Evolutionary conservation across 306 rosid species (phyloP).

Genomic region (Cicer pinnatifidum): DNA sequence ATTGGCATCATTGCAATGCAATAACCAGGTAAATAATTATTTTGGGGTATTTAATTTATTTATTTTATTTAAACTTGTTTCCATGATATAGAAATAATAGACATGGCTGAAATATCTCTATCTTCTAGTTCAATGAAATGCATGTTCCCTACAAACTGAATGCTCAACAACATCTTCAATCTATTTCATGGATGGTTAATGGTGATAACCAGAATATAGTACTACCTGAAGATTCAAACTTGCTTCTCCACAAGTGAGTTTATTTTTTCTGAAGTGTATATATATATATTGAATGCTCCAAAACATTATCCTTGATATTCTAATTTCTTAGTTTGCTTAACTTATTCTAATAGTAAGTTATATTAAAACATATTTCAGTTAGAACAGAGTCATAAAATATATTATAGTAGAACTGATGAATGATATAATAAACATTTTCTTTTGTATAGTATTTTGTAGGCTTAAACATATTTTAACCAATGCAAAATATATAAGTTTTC

Average conservation of each 20-base stretch:
- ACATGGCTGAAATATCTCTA: constrained; percentile 19
- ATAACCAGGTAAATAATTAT: constrained; percentile 69
- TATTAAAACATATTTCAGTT: background rate
- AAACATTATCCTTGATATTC: constrained; percentile 5
- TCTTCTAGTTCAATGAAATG: constrained; percentile 76
- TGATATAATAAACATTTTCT: background rate
- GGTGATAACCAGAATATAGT: constrained; percentile 52
- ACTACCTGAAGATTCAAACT: constrained; percentile 64
- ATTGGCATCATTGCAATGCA: constrained; percentile 68
- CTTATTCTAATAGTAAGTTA: background rate
- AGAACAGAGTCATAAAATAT: background rate
- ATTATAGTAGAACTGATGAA: background rate
- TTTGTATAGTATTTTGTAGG: background rate
- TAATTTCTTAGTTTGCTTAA: background rate
- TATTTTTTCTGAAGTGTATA: constrained; percentile 15
- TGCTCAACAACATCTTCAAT: constrained; percentile 75
- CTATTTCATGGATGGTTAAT: constrained; percentile 67
- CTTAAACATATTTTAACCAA: background rate
- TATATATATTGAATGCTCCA: constrained; percentile 13
- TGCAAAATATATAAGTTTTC: background rate
- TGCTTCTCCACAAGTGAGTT: constrained; percentile 70
- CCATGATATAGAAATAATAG: background rate
- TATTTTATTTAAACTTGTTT: background rate
- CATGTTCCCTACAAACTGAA: constrained; percentile 69
- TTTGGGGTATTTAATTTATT: background rate